Percentiles rank a stretch among this genome's conserved stretches.
These are phyloP conservation scores for Spizellomyces punctatus DNA, from an alignment of 192 early-diverging fungal genomes.

Conservation along the genomic window DNA sequence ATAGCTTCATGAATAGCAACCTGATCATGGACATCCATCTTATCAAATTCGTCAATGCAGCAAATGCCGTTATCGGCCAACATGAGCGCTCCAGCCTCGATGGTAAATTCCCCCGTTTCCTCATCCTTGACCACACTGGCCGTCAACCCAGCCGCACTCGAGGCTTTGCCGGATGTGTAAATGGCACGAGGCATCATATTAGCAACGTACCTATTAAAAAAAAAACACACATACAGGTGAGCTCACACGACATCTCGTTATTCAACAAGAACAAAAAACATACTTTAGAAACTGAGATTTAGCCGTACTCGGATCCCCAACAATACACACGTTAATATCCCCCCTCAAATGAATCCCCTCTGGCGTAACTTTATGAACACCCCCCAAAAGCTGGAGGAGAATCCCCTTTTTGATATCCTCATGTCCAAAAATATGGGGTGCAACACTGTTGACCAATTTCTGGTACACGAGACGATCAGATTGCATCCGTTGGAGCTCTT, in stretches of 20 bases:
- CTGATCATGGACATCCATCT: slow-evolving; percentile 96
- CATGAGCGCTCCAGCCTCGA: slow-evolving; percentile 97
- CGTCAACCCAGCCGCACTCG: slow-evolving; percentile 93
- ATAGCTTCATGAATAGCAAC: slow-evolving; percentile 99
- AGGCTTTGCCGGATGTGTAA: slow-evolving; percentile 96
- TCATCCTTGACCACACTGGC: slow-evolving; percentile 94
- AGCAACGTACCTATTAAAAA: slow-evolving; percentile 75
- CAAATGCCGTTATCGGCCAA: slow-evolving; percentile 98
- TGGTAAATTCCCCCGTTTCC: slow-evolving; percentile 96
- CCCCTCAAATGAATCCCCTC: slow-evolving; percentile 95
- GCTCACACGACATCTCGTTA: background rate
- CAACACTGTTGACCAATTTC: slow-evolving; percentile 79
- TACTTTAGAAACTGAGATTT: slow-evolving; percentile 96
- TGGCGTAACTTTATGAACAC: slow-evolving; percentile 89
- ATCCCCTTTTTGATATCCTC: slow-evolving; percentile 95
- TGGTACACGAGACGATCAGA: slow-evolving; percentile 67
- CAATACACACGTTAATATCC: slow-evolving; percentile 97
- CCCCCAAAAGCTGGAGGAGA: slow-evolving; percentile 90
- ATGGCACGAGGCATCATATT: slow-evolving; percentile 90
- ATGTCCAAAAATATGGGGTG: slow-evolving; percentile 93
- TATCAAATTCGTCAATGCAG: slow-evolving; percentile 99
- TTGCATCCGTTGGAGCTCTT: slow-evolving; percentile 75
- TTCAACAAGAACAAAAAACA: background rate
- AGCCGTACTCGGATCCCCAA: slow-evolving; percentile 93
- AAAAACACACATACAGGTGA: background rate